Conservation (phyloP, 148 eudicot genomes). For the Polygonum maritimum region DNA sequence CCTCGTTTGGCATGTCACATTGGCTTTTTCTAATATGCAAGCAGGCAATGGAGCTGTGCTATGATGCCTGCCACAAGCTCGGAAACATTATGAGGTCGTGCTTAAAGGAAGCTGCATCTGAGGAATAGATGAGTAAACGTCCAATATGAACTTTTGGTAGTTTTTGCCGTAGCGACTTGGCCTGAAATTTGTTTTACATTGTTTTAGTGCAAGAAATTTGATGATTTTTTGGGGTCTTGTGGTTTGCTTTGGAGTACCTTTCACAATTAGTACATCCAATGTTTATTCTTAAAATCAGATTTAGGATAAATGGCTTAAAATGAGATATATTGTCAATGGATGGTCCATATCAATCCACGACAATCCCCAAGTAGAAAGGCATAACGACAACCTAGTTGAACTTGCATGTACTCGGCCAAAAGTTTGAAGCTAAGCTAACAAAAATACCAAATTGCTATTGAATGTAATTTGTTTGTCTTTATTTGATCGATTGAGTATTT, state of each 20-base stretch:
- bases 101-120: slow-evolving; percentile 60
- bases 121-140: background rate
- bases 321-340: background rate
- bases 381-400: background rate
- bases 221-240: too few species aligned
- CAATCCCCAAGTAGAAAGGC: background rate
- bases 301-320: background rate
- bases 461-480: too few species aligned
- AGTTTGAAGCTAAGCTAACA: too few species aligned
- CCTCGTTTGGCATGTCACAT: background rate
- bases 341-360: background rate
- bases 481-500: too few species aligned
- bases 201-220: too few species aligned
- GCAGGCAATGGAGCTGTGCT: slow-evolving; percentile 85
- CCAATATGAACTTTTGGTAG: background rate
- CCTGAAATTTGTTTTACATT: too few species aligned
- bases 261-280: too few species aligned
- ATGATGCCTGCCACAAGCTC: slow-evolving; percentile 79
- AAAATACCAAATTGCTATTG: too few species aligned
- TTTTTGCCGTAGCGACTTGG: too few species aligned
- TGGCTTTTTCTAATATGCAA: background rate
- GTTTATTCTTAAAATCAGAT: background rate
- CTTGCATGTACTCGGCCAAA: background rate
- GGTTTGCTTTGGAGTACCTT: too few species aligned
- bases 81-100: slow-evolving; percentile 75